Base-by-base conservation (phyloP, 2,329 filamentous ascomycete genomes). In the Fusarium sp. region DNA sequence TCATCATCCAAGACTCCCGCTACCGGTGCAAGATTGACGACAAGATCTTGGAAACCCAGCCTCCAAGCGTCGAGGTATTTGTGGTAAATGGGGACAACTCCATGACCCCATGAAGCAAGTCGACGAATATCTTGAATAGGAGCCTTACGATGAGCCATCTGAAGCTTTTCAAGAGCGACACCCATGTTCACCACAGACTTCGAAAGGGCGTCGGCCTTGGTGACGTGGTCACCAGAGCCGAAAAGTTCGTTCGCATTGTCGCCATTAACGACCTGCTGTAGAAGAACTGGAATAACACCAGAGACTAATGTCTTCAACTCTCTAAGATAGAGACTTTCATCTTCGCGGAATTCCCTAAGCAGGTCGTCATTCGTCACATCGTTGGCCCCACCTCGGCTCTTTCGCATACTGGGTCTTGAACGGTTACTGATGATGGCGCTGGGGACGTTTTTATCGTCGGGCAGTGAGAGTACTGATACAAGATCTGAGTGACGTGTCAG, bases 111-210 rank as follows among this genome's bases (percentile, higher is more conserved):
- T 42, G 85, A 86, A 12, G 97, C 84, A 55, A 99, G 85, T 16
- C 88, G 86, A 60, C 92, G 87, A 3, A 92, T 82, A 69, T 96
- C 90, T 23, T 90, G 85, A 53, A 92, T 84, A 0, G 95, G 94
- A 18, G 97, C 92, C 56, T 91, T 90, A 75, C 89, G 92, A 81
- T 99, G 96, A 40, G 93, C 83, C 25, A 87, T 89, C 78, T 91
- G 94, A 49, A 99, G 82, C 73, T 93, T 91, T 79, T 98, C 94
- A 7, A 99, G 85, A 5, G 92, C 90, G 59, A 98, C 87, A 10
- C 96, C 96, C 94, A 99, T 98, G 73, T 93, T 90, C 45, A 98
- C 90, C 56, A 99, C 97, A 1, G 95, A 92, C 78, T 93, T 93
- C 16, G 93, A 94, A 69, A 94, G 87, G 66, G 86, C 79, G 60